These are phyloP conservation scores for Micractinium sp. DNA, from an alignment of 139 green algal species.

Conservation along the genomic window DNA sequence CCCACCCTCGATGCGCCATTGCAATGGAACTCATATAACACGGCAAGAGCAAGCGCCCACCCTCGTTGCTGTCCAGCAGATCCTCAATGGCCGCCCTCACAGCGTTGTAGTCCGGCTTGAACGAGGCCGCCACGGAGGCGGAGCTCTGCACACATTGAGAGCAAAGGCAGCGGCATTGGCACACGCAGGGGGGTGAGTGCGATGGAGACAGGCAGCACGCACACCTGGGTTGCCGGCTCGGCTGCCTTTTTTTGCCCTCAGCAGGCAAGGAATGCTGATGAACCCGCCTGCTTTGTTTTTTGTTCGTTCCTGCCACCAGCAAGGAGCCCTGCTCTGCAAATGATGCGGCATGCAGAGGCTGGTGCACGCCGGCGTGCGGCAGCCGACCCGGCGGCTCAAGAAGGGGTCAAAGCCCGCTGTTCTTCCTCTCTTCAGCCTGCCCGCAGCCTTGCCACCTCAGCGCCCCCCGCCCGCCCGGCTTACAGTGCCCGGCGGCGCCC, in stretches of 20 bases:
- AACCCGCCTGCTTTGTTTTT: no score
- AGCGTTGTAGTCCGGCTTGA: slow-evolving; percentile 74
- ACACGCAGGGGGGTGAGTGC: neutral
- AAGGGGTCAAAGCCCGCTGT: no score
- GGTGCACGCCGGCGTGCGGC: neutral
- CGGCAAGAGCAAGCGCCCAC: neutral
- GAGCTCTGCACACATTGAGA: neutral
- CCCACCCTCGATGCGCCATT: no score
- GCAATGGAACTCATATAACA: no score
- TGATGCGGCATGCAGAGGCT: no score
- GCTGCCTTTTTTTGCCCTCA: no score
- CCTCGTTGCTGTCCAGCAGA: slow-evolving; percentile 65
- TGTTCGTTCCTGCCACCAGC: no score
- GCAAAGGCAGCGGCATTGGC: neutral
- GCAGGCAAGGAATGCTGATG: no score
- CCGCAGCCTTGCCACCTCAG: neutral
- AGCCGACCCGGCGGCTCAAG: neutral
- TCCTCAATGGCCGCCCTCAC: slow-evolving; percentile 74
- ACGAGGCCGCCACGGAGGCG: neutral
- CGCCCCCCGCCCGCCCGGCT: neutral
- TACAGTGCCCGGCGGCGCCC: slow-evolving; percentile 24
- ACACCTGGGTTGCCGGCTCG: no score
- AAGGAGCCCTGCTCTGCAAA: no score
- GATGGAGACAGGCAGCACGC: no score
- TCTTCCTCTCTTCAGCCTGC: neutral